These are phyloP conservation scores for Lachnellula willkommii DNA, from an alignment of 2,329 filamentous ascomycete species.

Conservation along the genomic window DNA sequence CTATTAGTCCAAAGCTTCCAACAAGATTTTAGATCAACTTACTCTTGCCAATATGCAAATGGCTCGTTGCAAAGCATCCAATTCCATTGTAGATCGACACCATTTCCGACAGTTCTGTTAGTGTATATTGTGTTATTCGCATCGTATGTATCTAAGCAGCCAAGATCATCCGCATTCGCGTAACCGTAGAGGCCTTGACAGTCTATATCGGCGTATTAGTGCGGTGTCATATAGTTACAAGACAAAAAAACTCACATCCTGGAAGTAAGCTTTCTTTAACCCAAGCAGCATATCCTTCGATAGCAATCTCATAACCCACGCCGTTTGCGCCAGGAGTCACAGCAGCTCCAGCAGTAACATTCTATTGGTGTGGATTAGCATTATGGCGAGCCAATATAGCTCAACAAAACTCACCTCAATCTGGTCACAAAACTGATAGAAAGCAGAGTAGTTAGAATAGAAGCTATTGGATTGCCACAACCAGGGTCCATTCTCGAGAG, in stretches of 20 bases:
- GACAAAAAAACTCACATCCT: constrained; percentile 37
- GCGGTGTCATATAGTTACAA: neutral
- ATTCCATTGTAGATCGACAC: constrained; percentile 47
- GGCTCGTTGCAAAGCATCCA: constrained; percentile 62
- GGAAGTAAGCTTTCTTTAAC: constrained; percentile 42
- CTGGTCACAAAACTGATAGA: constrained; percentile 41
- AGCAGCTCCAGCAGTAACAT: constrained; percentile 32
- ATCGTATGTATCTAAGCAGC: constrained; percentile 52
- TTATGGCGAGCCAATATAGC: neutral
- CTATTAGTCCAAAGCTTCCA: constrained; percentile 1
- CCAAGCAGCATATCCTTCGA: constrained; percentile 51
- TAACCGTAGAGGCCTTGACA: constrained; percentile 44
- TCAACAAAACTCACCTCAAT: constrained; percentile 31
- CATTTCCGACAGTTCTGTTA: constrained; percentile 43
- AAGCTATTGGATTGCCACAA: constrained; percentile 52
- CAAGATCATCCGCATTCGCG: constrained; percentile 36
- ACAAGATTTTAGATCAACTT: constrained; percentile 18
- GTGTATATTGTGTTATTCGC: constrained; percentile 44
- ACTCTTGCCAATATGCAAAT: constrained; percentile 53
- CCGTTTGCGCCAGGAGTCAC: constrained; percentile 36
- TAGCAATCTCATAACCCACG: constrained; percentile 49
- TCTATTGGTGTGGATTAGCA: constrained; percentile 7
- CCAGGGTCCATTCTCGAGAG: constrained; percentile 51
- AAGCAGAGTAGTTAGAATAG: constrained; percentile 41
- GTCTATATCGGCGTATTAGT: constrained; percentile 26